Percentiles rank a stretch among this genome's conserved stretches.
Conservation (phyloP, 1,284 basidiomycete genomes). For the Psilocybe mexicana region DNA sequence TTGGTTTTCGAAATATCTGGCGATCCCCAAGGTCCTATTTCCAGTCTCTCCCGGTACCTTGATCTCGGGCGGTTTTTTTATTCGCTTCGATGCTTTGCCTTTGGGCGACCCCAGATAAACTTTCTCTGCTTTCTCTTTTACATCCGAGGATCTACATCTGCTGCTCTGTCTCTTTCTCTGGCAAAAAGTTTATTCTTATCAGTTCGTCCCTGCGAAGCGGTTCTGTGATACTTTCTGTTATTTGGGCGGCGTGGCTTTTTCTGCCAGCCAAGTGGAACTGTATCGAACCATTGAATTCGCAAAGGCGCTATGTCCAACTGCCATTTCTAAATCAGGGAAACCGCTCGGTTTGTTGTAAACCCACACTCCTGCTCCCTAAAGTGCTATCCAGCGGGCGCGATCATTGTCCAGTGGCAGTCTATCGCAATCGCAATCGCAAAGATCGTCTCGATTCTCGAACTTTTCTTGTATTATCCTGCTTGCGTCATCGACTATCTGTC, state of each 20-base stretch:
- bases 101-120: neutral
- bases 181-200: conserved; percentile 5
- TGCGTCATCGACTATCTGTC: no score
- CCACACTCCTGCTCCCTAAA: neutral
- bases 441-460: neutral
- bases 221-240: conserved; percentile 18
- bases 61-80: neutral
- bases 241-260: conserved; percentile 18
- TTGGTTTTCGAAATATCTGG: neutral
- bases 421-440: neutral
- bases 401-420: neutral
- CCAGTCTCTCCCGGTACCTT: conserved; percentile 1
- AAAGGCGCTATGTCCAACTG: neutral
- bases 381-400: conserved; percentile 6
- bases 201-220: conserved; percentile 2
- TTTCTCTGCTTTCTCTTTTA: neutral
- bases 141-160: conserved; percentile 15
- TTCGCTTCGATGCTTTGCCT: neutral
- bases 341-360: conserved; percentile 5
- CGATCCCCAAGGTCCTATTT: conserved; percentile 1
- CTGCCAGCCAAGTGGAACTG: conserved; percentile 15
- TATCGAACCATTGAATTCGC: conserved; percentile 5
- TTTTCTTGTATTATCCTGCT: neutral
- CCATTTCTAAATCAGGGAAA: neutral
- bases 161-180: neutral